Percentiles rank a stretch among this genome's conserved stretches.
These are phyloP conservation scores for Fraxinus anomala DNA, from an alignment of 257 asterid genomes.

Conservation along the genomic window DNA sequence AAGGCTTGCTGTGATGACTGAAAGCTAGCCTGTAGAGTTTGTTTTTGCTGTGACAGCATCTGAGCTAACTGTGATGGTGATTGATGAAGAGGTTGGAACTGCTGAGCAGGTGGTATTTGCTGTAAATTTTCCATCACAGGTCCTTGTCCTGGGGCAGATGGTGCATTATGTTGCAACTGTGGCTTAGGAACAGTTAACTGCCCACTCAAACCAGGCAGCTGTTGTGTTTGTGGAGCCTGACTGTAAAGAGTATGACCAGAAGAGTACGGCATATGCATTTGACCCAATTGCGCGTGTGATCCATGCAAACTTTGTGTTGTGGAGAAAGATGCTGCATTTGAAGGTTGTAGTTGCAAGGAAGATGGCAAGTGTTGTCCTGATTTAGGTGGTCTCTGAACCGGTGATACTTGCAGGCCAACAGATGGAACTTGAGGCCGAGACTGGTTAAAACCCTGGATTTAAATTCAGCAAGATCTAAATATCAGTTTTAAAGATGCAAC, in stretches of 20 bases:
- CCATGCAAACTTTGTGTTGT: slow-evolving; percentile 53
- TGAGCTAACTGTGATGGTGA: slow-evolving; percentile 90
- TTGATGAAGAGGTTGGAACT: slow-evolving; percentile 49
- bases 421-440: slow-evolving; percentile 41
- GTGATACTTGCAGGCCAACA: slow-evolving; percentile 47
- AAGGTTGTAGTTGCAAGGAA: slow-evolving; percentile 50
- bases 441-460: slow-evolving; percentile 40
- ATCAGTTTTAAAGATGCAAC: slow-evolving; percentile 4
- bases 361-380: slow-evolving; percentile 54
- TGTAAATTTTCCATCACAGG: slow-evolving; percentile 52
- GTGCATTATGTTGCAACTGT: slow-evolving; percentile 54
- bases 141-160: slow-evolving; percentile 48
- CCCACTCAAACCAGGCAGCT: slow-evolving; percentile 44
- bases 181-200: slow-evolving; percentile 52
- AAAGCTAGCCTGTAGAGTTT: slow-evolving; percentile 85
- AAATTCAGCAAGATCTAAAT: neutral
- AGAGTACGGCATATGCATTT: slow-evolving; percentile 45
- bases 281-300: slow-evolving; percentile 54
- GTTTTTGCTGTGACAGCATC: slow-evolving; percentile 88
- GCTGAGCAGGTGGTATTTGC: slow-evolving; percentile 44
- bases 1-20: slow-evolving; percentile 87
- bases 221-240: slow-evolving; percentile 56
- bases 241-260: slow-evolving; percentile 47
- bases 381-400: slow-evolving; percentile 59
- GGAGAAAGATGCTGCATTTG: slow-evolving; percentile 42